A percentile compares a stretch with the other conserved stretches of the same genome.
These are phyloP conservation scores for Coniferiporia weirii DNA, from an alignment of 1,284 basidiomycete genomes.

Conservation along the genomic window DNA sequence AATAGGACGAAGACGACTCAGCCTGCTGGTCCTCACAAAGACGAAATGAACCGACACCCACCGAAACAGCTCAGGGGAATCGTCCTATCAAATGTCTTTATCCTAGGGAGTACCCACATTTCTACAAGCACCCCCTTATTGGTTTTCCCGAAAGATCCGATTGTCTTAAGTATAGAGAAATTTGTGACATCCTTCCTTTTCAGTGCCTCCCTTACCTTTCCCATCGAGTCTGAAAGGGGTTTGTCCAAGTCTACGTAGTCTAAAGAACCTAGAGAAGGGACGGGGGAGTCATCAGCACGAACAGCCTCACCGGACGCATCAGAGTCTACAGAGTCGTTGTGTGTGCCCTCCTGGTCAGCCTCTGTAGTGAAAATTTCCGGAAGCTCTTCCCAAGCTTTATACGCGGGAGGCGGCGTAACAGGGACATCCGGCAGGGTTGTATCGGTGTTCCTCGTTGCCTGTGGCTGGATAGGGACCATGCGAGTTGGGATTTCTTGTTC, in stretches of 20 bases:
- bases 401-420: constrained; percentile 11
- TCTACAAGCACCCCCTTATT: constrained; percentile 12
- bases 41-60: not conserved
- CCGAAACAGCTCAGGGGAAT: constrained; percentile 13
- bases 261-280: not conserved
- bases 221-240: not conserved
- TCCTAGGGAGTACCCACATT: constrained; percentile 10
- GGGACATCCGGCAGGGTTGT: not conserved
- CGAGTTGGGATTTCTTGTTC: not conserved
- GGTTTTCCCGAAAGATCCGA: constrained; percentile 5
- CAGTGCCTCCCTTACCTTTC: constrained; percentile 7
- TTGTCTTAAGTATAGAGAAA: constrained; percentile 7
- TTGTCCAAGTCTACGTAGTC: not conserved
- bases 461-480: not conserved
- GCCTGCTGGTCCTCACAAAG: not conserved
- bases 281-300: not conserved
- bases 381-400: constrained; percentile 5
- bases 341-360: not conserved
- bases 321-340: not conserved
- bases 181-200: constrained; percentile 12
- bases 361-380: not conserved
- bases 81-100: constrained; percentile 5
- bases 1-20: not conserved
- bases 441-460: not conserved
- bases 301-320: not conserved